A percentile compares a stretch with the other conserved stretches of the same genome.
Evolutionary conservation across 169 alveolate species (phyloP).

Genomic region (Cryptosporidium meleagridis): DNA sequence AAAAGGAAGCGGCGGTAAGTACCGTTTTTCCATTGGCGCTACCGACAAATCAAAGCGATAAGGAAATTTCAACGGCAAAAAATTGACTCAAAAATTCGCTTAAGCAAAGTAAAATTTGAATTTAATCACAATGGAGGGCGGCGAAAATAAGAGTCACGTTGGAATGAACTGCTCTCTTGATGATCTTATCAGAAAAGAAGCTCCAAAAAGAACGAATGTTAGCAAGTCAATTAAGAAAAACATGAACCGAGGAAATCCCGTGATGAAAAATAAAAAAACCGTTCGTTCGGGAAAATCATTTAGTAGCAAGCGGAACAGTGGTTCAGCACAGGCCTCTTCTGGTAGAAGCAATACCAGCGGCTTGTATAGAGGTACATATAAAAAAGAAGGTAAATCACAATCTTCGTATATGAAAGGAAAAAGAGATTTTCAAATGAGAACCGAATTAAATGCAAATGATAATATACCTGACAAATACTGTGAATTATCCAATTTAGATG

Average conservation of each 20-base stretch:
- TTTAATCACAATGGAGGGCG: conserved; percentile 14
- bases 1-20: conserved; percentile 16
- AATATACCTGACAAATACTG: conserved; percentile 18
- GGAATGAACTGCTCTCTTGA: conserved; percentile 62
- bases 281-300: neutral
- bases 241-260: neutral
- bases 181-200: conserved; percentile 47
- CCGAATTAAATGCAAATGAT: conserved; percentile 17
- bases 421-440: conserved; percentile 34
- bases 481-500: conserved; percentile 36
- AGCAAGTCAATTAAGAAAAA: neutral
- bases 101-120: neutral
- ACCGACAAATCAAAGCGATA: conserved; percentile 9
- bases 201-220: conserved; percentile 24
- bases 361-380: neutral
- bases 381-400: conserved; percentile 15
- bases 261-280: neutral
- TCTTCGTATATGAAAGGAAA: conserved; percentile 18
- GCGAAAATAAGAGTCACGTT: conserved; percentile 28
- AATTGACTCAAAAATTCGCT: neutral
- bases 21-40: conserved; percentile 46
- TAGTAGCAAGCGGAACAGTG: neutral
- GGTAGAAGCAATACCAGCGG: neutral
- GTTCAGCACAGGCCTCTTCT: neutral
- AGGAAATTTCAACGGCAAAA: neutral